These are phyloP conservation scores for Coemansia sp. DNA, from an alignment of 192 early-diverging fungal species.

Conservation along the genomic window DNA sequence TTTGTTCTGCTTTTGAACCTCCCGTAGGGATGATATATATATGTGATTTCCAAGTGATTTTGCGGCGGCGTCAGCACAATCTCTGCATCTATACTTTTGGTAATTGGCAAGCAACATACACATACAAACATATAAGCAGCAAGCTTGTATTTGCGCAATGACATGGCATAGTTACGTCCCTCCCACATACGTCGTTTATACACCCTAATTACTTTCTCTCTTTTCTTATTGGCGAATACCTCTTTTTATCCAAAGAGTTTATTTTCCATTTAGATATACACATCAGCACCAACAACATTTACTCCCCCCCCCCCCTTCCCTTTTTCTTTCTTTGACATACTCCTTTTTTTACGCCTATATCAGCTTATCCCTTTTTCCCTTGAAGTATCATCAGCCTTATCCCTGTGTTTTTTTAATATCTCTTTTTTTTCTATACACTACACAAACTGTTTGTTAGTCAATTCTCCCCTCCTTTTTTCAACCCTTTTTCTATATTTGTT, in stretches of 20 bases:
- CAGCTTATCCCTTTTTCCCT: neutral
- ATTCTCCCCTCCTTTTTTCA: neutral
- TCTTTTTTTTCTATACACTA: neutral
- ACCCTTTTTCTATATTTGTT: neutral
- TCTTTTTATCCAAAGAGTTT: neutral
- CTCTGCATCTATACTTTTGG: too few species aligned
- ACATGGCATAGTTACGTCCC: too few species aligned
- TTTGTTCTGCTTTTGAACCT: too few species aligned
- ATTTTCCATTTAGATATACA: neutral
- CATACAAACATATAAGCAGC: too few species aligned
- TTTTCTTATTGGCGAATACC: too few species aligned
- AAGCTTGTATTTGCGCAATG: too few species aligned
- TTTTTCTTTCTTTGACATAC: neutral
- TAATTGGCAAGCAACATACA: too few species aligned
- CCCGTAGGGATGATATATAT: too few species aligned
- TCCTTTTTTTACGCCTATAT: neutral
- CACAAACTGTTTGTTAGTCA: neutral
- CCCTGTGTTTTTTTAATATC: slow-evolving; percentile 9
- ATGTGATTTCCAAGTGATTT: too few species aligned
- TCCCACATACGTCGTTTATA: too few species aligned
- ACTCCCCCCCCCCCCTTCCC: neutral
- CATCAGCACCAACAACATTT: neutral
- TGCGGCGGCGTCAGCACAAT: too few species aligned
- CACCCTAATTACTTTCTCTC: too few species aligned
- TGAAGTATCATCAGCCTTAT: slow-evolving; percentile 1